Evolutionary conservation across 2,329 filamentous ascomycete genomes (phyloP).

Genomic region (Aspergillus arachidicola): DNA sequence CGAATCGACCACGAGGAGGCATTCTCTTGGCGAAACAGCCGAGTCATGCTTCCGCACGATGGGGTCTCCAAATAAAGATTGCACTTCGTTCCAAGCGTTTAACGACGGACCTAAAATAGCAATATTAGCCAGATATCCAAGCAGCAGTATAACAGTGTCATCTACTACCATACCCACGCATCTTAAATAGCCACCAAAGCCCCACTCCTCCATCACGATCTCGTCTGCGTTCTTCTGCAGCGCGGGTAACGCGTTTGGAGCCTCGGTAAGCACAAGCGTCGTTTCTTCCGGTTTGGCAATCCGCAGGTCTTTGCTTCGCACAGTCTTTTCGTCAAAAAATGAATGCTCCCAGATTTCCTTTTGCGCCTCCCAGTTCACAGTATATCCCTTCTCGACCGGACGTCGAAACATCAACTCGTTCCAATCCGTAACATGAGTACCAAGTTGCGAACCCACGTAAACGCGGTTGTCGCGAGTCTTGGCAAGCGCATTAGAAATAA

Average conservation of each 20-base stretch:
- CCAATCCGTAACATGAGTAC: slow-evolving; percentile 77
- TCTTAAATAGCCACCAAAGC: slow-evolving; percentile 83
- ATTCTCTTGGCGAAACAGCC: slow-evolving; percentile 65
- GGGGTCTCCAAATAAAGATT: slow-evolving; percentile 67
- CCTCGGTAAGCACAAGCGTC: slow-evolving; percentile 82
- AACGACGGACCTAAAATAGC: slow-evolving; percentile 63
- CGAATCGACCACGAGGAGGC: slow-evolving; percentile 84
- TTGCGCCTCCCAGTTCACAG: slow-evolving; percentile 96
- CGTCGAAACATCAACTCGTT: slow-evolving; percentile 84
- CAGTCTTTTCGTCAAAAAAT: slow-evolving; percentile 72
- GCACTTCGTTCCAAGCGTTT: slow-evolving; percentile 80
- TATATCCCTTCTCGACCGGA: slow-evolving; percentile 89
- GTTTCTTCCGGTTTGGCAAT: slow-evolving; percentile 71
- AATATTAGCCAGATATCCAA: neutral
- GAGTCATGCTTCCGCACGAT: slow-evolving; percentile 44
- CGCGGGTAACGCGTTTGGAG: slow-evolving; percentile 77
- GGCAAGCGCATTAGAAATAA: slow-evolving; percentile 87
- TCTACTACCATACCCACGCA: slow-evolving; percentile 61
- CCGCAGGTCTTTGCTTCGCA: slow-evolving; percentile 49
- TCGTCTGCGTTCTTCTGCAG: slow-evolving; percentile 92
- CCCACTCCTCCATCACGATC: slow-evolving; percentile 96
- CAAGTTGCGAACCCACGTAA: slow-evolving; percentile 77
- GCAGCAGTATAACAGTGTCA: neutral
- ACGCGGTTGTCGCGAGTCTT: slow-evolving; percentile 76
- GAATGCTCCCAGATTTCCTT: slow-evolving; percentile 94